A percentile compares a stretch with the other conserved stretches of the same genome.
phyloP scores from a whole-genome alignment of 2,329 filamentous ascomycete genomes.

The Blastomyces percursus region DNA sequence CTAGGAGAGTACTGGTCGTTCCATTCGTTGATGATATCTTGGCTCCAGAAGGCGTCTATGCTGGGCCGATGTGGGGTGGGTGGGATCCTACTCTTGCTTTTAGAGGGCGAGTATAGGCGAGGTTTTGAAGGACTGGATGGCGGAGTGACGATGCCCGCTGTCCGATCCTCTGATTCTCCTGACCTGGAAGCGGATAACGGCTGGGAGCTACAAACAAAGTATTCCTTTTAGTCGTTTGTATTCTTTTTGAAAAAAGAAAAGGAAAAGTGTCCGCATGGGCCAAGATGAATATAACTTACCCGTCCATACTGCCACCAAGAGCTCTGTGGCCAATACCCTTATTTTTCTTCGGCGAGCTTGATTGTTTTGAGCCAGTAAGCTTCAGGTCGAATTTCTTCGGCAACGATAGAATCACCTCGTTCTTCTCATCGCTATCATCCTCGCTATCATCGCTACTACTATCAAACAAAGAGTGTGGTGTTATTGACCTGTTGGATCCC shows the following conservation, averaged over 20 bases:
- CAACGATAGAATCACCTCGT: neutral
- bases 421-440: neutral
- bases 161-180: neutral
- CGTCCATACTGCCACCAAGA: neutral
- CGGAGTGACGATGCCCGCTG: conserved; percentile 26
- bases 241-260: too few relatives aligned
- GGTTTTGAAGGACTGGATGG: conserved; percentile 35
- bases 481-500: neutral
- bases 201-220: neutral
- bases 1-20: conserved; percentile 44
- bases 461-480: neutral
- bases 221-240: neutral
- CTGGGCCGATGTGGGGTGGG: conserved; percentile 41
- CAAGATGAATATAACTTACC: neutral
- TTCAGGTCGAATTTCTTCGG: neutral
- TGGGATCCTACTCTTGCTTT: conserved; percentile 35
- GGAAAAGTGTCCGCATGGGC: neutral
- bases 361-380: neutral
- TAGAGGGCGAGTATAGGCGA: conserved; percentile 39
- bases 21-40: conserved; percentile 43
- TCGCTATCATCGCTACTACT: neutral
- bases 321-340: neutral
- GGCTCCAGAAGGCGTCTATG: conserved; percentile 45
- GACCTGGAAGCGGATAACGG: neutral
- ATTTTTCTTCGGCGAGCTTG: conserved; percentile 6